Conservation (phyloP, 169 alveolate genomes). For the Cryptosporidium xiaoi region DNA sequence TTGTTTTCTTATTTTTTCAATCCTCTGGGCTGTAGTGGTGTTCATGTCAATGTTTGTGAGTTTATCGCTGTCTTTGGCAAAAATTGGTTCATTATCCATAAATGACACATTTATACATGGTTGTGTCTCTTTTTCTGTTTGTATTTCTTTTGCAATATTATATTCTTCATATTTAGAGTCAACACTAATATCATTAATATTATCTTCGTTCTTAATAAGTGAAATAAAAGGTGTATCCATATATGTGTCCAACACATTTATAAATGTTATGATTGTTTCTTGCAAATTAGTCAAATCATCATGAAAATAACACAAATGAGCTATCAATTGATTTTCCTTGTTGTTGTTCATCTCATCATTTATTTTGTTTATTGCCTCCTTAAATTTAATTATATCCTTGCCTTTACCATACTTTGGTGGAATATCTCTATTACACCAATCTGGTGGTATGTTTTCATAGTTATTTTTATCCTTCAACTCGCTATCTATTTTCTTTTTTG, state of each 20-base stretch:
- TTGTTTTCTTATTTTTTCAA: slow-evolving; percentile 57
- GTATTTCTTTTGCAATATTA: background rate
- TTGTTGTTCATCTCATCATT: background rate
- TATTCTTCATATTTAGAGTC: background rate
- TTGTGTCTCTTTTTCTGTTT: background rate
- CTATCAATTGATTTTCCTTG: slow-evolving; percentile 9
- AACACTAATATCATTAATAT: background rate
- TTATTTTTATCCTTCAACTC: too few relatives aligned
- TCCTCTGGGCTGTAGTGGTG: slow-evolving; percentile 62
- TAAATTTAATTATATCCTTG: background rate
- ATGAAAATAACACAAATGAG: slow-evolving; percentile 10
- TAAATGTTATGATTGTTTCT: slow-evolving; percentile 44
- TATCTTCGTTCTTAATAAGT: background rate
- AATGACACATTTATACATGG: background rate
- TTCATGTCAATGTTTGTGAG: background rate
- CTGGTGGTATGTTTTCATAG: slow-evolving; percentile 4
- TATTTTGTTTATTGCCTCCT: slow-evolving; percentile 23
- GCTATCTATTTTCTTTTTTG: background rate
- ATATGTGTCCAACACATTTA: slow-evolving; percentile 54
- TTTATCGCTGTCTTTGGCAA: background rate
- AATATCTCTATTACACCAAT: slow-evolving; percentile 68
- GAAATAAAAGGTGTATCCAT: slow-evolving; percentile 64
- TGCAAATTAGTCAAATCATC: slow-evolving; percentile 37
- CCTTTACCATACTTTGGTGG: slow-evolving; percentile 62
- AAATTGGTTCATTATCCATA: too few relatives aligned